Percentiles rank a stretch among this genome's conserved stretches.
Evolutionary conservation across 1,284 basidiomycete species (phyloP).

Genomic region (Apiotrichum porosum): DNA sequence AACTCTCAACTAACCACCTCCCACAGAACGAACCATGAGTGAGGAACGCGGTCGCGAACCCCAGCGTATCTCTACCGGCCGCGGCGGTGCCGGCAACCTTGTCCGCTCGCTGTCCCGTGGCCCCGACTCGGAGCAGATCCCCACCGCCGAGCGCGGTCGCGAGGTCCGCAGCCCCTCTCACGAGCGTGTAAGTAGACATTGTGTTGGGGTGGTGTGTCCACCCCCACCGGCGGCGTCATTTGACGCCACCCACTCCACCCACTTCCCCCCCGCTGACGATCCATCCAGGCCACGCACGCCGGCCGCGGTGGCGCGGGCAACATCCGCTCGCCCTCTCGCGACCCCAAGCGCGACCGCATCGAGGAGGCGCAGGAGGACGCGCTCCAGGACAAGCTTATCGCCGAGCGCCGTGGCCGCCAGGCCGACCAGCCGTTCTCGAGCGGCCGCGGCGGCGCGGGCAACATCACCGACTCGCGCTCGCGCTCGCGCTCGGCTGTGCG

Average conservation of each 20-base stretch:
- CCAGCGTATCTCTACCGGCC: constrained; percentile 38
- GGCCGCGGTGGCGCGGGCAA: constrained; percentile 49
- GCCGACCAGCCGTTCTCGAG: constrained; percentile 37
- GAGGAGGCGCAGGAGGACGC: constrained; percentile 40
- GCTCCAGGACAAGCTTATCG: constrained; percentile 40
- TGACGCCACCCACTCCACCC: not conserved
- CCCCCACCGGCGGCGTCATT: too few relatives aligned
- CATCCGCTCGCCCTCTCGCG: constrained; percentile 42
- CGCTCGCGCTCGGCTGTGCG: constrained; percentile 25
- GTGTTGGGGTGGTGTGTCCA: too few relatives aligned
- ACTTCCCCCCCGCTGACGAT: not conserved
- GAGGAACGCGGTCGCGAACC: constrained; percentile 17
- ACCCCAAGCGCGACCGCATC: constrained; percentile 23
- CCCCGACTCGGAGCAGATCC: constrained; percentile 31
- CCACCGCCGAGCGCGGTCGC: constrained; percentile 41
- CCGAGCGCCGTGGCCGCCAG: constrained; percentile 44
- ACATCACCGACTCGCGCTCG: constrained; percentile 32
- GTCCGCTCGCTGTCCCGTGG: constrained; percentile 38
- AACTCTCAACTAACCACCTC: not conserved
- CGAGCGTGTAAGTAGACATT: constrained; percentile 30
- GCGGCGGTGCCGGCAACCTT: constrained; percentile 48
- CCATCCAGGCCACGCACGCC: constrained; percentile 36
- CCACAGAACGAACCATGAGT: constrained; percentile 10
- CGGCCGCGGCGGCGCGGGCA: constrained; percentile 48
- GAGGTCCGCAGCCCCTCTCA: constrained; percentile 24